Conservation (phyloP, 768 basidiomycete species). For the Auriscalpium vulgare region DNA sequence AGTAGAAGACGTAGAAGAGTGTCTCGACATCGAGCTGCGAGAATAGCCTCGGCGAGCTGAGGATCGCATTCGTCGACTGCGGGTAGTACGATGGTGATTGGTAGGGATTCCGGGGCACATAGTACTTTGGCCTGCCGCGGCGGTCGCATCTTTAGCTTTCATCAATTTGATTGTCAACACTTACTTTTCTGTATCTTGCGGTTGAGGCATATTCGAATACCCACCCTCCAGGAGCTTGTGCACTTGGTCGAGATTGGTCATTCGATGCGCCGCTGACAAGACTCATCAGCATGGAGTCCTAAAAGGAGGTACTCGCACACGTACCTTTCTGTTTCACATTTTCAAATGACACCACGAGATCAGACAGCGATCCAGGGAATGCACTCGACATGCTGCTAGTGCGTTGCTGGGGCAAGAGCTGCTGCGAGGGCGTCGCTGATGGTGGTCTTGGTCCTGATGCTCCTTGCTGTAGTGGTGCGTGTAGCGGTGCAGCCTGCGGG, state of each 20-base stretch:
- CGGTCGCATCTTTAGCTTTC: slow-evolving; percentile 7
- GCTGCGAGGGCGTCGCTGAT: slow-evolving; percentile 10
- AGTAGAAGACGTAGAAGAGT: slow-evolving; percentile 98
- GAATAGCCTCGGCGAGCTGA: slow-evolving; percentile 81
- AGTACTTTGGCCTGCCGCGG: slow-evolving; percentile 80
- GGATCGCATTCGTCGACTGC: slow-evolving; percentile 71
- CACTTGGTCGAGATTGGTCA: slow-evolving; percentile 82
- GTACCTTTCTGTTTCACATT: slow-evolving; percentile 93
- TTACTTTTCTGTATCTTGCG: slow-evolving; percentile 92
- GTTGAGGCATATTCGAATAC: slow-evolving; percentile 81
- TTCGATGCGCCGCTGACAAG: slow-evolving; percentile 59
- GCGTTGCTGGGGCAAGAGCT: slow-evolving; percentile 27
- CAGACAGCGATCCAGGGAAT: slow-evolving; percentile 82
- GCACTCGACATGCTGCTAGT: slow-evolving; percentile 25
- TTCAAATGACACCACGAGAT: slow-evolving; percentile 92
- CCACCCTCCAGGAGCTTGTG: slow-evolving; percentile 93
- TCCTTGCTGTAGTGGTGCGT: slow-evolving; percentile 18
- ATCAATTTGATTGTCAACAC: slow-evolving; percentile 6
- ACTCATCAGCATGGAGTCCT: slow-evolving; percentile 2
- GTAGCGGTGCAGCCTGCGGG: slow-evolving; percentile 14
- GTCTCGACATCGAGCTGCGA: slow-evolving; percentile 94
- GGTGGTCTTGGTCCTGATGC: slow-evolving; percentile 12
- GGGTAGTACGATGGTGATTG: slow-evolving; percentile 93
- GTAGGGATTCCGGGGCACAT: slow-evolving; percentile 88
- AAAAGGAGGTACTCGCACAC: slow-evolving; percentile 8